These are phyloP conservation scores for Yamadazyma sp. DNA, from an alignment of 805 yeast species.

Conservation along the genomic window DNA sequence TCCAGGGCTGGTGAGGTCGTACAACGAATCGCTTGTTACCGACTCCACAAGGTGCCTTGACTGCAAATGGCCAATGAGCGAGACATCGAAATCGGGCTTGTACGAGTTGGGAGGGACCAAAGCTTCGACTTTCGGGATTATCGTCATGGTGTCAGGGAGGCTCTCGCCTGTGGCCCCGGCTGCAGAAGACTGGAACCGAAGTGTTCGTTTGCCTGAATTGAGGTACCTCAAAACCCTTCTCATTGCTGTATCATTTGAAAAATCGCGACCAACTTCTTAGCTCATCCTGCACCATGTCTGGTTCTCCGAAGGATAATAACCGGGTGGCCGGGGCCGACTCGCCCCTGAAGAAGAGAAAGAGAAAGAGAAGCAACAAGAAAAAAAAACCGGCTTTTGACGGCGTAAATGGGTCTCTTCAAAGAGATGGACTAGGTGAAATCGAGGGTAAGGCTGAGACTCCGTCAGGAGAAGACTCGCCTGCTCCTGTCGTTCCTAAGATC, in stretches of 20 bases:
- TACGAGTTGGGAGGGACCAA: slow-evolving; percentile 22
- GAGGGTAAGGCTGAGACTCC: neutral
- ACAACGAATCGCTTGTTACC: slow-evolving; percentile 38
- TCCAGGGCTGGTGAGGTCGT: slow-evolving; percentile 28
- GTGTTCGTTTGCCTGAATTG: no score
- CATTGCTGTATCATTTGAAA: no score
- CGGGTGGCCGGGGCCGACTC: neutral
- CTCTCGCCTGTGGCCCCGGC: slow-evolving; percentile 6
- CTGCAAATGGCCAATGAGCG: slow-evolving; percentile 39
- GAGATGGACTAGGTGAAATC: neutral
- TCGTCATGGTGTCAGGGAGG: slow-evolving; percentile 34
- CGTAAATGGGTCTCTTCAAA: no score
- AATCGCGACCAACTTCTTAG: slow-evolving; percentile 2
- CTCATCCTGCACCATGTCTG: slow-evolving; percentile 5
- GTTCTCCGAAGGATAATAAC: neutral
- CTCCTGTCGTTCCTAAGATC: no score
- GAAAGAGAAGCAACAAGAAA: slow-evolving; percentile 31
- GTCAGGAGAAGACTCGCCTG: neutral
- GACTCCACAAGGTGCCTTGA: slow-evolving; percentile 38
- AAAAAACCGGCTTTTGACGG: no score
- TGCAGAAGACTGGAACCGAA: slow-evolving; percentile 6
- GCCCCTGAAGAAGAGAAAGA: slow-evolving; percentile 22
- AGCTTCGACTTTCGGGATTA: slow-evolving; percentile 36
- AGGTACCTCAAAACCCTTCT: no score
- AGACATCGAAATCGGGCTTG: slow-evolving; percentile 24